A percentile compares a stretch with the other conserved stretches of the same genome.
Evolutionary conservation across 352 stramenopile genomes (phyloP).

Genomic region (Phytophthora pini): DNA sequence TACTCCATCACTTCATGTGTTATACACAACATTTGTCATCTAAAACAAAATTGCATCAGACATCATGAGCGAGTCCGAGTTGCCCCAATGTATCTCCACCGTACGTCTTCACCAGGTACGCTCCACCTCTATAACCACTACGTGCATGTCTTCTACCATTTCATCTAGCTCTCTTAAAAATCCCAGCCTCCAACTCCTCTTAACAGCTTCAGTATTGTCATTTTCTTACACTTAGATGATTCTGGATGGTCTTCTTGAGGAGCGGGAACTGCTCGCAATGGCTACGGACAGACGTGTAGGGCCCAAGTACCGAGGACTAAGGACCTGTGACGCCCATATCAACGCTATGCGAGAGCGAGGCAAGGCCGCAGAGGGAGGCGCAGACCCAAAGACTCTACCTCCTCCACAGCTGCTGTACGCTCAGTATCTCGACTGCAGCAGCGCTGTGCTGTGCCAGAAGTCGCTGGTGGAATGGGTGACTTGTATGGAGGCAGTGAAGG

Average conservation of each 20-base stretch:
- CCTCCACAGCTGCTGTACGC: slow-evolving; percentile 58
- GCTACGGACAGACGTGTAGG: slow-evolving; percentile 43
- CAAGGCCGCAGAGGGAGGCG: slow-evolving; percentile 11
- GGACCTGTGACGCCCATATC: slow-evolving; percentile 62
- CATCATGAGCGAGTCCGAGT: slow-evolving; percentile 44
- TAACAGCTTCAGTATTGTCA: no score
- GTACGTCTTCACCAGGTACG: slow-evolving; percentile 74
- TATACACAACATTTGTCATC: slow-evolving; percentile 5
- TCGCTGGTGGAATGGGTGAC: slow-evolving; percentile 57
- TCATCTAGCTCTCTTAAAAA: slow-evolving; percentile 3
- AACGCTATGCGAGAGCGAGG: slow-evolving; percentile 49
- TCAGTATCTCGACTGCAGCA: slow-evolving; percentile 69
- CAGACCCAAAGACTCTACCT: slow-evolving; percentile 9
- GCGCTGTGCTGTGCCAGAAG: slow-evolving; percentile 55
- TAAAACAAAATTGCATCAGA: not conserved
- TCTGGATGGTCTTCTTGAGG: slow-evolving; percentile 43
- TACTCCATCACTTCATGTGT: slow-evolving; percentile 16
- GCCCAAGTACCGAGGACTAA: slow-evolving; percentile 54
- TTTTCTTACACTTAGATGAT: slow-evolving; percentile 41
- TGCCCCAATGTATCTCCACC: slow-evolving; percentile 66
- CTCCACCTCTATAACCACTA: not conserved
- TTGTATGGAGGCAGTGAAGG: slow-evolving; percentile 57
- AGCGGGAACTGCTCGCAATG: slow-evolving; percentile 52
- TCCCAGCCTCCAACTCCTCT: not conserved
- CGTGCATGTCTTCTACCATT: not conserved